Evolutionary conservation across 108 stramenopile species (phyloP), one percentile per base, ranked within the genome.

Genomic region (Fragilariopsis cylindrus): DNA sequence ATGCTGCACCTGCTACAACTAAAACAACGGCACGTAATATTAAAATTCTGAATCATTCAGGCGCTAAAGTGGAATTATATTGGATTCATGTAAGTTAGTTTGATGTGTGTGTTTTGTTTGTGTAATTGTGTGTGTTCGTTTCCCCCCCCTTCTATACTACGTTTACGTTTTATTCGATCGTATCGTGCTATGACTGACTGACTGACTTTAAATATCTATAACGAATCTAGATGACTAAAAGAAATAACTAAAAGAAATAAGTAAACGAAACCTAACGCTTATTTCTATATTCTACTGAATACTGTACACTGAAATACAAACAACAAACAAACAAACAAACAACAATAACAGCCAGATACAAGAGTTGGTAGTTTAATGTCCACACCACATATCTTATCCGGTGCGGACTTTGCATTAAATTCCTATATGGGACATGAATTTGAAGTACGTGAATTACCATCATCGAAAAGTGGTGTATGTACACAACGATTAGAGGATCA

Each of bases 391-490:
- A 82, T 75, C 63, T 71, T 81, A 75, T 84, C 65, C 77, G 72
- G 66, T 43, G 75, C 63, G 21, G 76, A 21, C 69, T 67, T 70
- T 81, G 46, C 84, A 64, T 48, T 96, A 39, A 84, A 93, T 65
- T 84, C 83, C 4, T 96, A 75, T 75, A 82, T 89, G 19, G 86
- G 86, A 39, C 94, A 96, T 60, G 68, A 81, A 21, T 96, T 96
- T 77, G 76, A 90, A 76, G 75, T 92, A 3, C 73, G 87, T 48
- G 90, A 96, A 75, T 50, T 89, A 72, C 85, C 89, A 8, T 76
- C 65, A 2, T 69, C 68, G 48, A 81, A 80, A 43, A 80, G 81
- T 5, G 89, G 89, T 5, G 76, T 70, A 3, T 93, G 92, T 68
- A 30, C 30, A 30, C 16, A 63, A 4, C 82, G 82, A 39, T 65